Percentiles rank a stretch among this genome's conserved stretches.
These are phyloP conservation scores for Trypanosoma vivax DNA, from an alignment of 208 protist species.

Conservation along the genomic window DNA sequence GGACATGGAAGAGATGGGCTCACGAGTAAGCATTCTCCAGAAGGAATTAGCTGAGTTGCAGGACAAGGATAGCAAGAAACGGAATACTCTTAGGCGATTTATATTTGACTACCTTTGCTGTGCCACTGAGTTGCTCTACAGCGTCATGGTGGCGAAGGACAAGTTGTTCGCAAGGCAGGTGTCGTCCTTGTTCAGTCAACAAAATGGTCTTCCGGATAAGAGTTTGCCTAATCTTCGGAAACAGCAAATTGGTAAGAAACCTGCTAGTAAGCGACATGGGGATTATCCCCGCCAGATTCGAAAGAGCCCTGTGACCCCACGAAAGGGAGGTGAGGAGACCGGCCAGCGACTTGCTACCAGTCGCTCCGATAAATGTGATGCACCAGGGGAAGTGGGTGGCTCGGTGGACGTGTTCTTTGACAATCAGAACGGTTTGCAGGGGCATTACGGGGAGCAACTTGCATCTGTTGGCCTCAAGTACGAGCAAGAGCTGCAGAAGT, in stretches of 20 bases:
- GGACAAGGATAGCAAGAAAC: conserved; percentile 2
- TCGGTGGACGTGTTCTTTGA: too few species aligned
- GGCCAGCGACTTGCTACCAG: too few species aligned
- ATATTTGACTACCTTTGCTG: neutral
- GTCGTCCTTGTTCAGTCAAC: neutral
- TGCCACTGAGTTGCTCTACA: conserved; percentile 3
- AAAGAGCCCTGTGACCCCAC: too few species aligned
- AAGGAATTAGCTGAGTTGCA: too few species aligned
- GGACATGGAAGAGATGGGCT: too few species aligned
- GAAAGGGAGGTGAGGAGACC: too few species aligned
- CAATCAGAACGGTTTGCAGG: conserved; percentile 37
- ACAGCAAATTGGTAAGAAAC: too few species aligned
- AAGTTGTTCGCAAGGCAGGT: conserved; percentile 3
- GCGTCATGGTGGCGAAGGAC: conserved; percentile 13
- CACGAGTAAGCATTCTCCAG: too few species aligned
- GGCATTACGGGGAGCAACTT: conserved; percentile 25
- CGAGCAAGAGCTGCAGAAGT: conserved; percentile 35
- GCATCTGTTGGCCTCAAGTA: conserved; percentile 22
- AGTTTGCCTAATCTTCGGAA: conserved; percentile 2
- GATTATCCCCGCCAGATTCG: too few species aligned
- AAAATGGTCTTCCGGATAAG: neutral
- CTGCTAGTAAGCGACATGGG: conserved; percentile 7
- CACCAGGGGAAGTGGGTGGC: too few species aligned
- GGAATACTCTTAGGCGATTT: neutral
- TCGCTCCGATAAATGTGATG: too few species aligned